phyloP scores from a whole-genome alignment of 306 rosid genomes.

The Malus fusca region DNA sequence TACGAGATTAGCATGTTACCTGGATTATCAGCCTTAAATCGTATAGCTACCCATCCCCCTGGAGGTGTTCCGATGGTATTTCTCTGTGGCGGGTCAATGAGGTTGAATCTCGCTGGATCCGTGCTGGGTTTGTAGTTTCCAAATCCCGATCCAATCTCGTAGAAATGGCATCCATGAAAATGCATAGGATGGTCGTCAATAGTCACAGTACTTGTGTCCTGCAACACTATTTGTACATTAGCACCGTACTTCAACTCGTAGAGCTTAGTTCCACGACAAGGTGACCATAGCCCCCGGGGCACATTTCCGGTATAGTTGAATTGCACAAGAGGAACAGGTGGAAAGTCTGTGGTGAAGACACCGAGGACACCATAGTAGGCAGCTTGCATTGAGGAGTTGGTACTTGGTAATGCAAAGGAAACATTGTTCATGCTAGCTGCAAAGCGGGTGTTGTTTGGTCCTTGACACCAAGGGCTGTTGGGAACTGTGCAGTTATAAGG shows the following conservation, averaged over 20 bases:
- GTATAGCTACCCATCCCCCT: conserved; percentile 98
- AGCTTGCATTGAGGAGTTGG: conserved; percentile 80
- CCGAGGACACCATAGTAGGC: conserved; percentile 61
- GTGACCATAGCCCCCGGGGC: conserved; percentile 62
- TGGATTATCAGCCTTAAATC: conserved; percentile 88
- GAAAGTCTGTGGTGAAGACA: conserved; percentile 74
- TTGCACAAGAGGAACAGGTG: conserved; percentile 68
- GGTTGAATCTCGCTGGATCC: conserved; percentile 46
- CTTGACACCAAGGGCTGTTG: conserved; percentile 83
- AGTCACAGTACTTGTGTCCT: conserved; percentile 78
- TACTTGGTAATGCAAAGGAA: conserved; percentile 65
- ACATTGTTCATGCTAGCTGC: conserved; percentile 1
- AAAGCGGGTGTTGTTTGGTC: conserved; percentile 92
- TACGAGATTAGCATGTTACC: conserved; percentile 28
- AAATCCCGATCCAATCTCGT: conserved; percentile 72
- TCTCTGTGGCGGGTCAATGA: conserved; percentile 70
- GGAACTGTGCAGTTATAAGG: conserved; percentile 73
- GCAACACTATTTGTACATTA: conserved; percentile 59
- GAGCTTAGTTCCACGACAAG: conserved; percentile 49
- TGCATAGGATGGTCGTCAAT: conserved; percentile 91
- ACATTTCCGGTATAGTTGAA: conserved; percentile 83
- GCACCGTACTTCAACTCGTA: conserved; percentile 64
- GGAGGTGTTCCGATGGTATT: conserved; percentile 85
- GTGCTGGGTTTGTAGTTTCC: conserved; percentile 80
- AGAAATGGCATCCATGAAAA: conserved; percentile 86